phyloP scores from a whole-genome alignment of 768 basidiomycete genomes.

The Candolleomyces eurysporus region DNA sequence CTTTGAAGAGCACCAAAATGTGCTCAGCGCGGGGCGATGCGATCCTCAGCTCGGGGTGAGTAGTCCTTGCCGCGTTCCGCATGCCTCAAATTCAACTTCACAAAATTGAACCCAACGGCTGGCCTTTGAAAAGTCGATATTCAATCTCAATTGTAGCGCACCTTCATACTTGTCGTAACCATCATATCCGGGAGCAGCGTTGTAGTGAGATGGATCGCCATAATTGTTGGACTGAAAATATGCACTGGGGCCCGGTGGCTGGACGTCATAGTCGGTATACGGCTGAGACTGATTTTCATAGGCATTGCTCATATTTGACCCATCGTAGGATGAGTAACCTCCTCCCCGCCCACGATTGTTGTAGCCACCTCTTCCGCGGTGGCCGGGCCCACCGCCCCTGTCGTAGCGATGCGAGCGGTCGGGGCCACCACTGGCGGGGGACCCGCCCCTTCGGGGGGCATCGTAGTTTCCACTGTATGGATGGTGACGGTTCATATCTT shows the following conservation, averaged over 20 bases:
- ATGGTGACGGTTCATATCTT: constrained; percentile 84
- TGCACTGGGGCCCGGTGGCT: constrained; percentile 47
- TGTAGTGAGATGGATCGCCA: constrained; percentile 51
- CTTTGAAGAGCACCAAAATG: neutral
- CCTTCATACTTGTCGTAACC: constrained; percentile 73
- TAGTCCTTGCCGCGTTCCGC: constrained; percentile 39
- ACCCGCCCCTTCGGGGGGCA: constrained; percentile 53
- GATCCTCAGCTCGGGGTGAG: constrained; percentile 27
- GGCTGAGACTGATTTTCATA: constrained; percentile 59
- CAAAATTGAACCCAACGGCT: constrained; percentile 30
- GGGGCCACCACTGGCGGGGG: constrained; percentile 64
- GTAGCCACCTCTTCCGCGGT: constrained; percentile 48
- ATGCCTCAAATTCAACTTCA: constrained; percentile 47
- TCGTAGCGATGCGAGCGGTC: constrained; percentile 69
- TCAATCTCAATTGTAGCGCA: constrained; percentile 78
- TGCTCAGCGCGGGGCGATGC: constrained; percentile 14
- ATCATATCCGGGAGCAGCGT: constrained; percentile 54
- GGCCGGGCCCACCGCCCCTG: constrained; percentile 50
- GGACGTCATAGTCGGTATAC: constrained; percentile 70
- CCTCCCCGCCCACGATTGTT: constrained; percentile 33
- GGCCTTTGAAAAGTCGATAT: constrained; percentile 39
- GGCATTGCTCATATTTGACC: constrained; percentile 44
- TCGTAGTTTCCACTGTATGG: constrained; percentile 77
- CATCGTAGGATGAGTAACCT: constrained; percentile 55
- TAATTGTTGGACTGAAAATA: constrained; percentile 71